Conservation (phyloP, 2,329 filamentous ascomycete genomes). For the Apiospora arundinis region DNA sequence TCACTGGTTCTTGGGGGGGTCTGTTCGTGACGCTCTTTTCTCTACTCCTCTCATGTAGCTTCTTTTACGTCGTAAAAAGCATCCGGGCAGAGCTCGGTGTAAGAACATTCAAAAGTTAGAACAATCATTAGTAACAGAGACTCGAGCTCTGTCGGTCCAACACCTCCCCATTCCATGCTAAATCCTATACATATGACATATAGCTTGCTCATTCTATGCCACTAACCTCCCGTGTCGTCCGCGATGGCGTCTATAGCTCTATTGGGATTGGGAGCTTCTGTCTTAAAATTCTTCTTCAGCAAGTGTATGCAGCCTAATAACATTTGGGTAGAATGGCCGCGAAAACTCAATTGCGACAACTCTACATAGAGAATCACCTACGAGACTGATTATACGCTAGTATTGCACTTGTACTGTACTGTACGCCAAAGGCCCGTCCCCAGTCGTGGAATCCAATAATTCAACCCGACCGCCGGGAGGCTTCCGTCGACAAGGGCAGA, state of each 20-base stretch:
- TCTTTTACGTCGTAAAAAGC: neutral
- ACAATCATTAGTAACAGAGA: neutral
- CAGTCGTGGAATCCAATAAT: neutral
- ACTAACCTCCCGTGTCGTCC: neutral
- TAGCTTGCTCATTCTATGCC: neutral
- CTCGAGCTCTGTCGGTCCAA: neutral
- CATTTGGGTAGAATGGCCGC: neutral
- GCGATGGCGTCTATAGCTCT: neutral
- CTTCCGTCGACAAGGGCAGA: conserved; percentile 12
- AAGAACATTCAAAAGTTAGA: neutral
- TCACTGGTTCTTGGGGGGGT: neutral
- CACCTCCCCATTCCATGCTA: neutral
- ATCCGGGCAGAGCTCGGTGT: neutral
- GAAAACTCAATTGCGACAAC: conserved; percentile 1
- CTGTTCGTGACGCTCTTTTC: conserved; percentile 6
- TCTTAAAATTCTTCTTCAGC: neutral
- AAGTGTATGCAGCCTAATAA: neutral
- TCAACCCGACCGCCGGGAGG: conserved; percentile 2
- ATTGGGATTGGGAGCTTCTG: neutral
- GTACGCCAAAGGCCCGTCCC: neutral
- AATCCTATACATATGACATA: neutral
- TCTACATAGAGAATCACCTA: neutral
- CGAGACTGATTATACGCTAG: neutral
- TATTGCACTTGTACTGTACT: neutral
- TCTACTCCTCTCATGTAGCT: neutral